These are phyloP conservation scores for Cryptococcus sp. DNA, from an alignment of 1,284 basidiomycete genomes.

Conservation along the genomic window DNA sequence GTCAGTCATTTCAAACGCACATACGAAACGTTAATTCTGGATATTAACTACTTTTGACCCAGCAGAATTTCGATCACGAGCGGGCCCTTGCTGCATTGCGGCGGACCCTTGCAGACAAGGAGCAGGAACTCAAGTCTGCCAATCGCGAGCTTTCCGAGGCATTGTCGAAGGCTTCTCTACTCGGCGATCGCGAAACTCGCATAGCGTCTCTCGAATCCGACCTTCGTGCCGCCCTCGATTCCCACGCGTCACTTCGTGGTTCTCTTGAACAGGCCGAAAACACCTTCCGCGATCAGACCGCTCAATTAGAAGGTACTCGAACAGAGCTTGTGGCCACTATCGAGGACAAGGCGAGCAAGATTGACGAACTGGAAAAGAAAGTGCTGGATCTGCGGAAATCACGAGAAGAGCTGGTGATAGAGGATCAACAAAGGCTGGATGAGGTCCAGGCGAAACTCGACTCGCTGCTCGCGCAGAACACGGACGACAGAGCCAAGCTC, in stretches of 20 bases:
- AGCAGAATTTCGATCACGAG: conserved; percentile 36
- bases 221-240: conserved; percentile 4
- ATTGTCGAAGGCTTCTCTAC: no score
- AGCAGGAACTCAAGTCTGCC: conserved; percentile 27
- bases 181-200: conserved; percentile 7
- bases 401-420: conserved; percentile 38
- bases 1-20: conserved; percentile 4
- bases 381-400: conserved; percentile 42
- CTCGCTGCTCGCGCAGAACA: conserved; percentile 8
- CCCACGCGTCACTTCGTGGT: conserved; percentile 9
- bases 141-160: conserved; percentile 23
- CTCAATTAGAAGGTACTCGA: conserved; percentile 34
- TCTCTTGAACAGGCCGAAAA: conserved; percentile 11
- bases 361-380: conserved; percentile 39
- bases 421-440: conserved; percentile 31
- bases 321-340: conserved; percentile 30
- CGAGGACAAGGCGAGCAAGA: conserved; percentile 29
- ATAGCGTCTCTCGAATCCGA: conserved; percentile 10
- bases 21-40: no score
- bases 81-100: conserved; percentile 32
- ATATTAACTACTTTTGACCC: background rate
- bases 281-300: conserved; percentile 26
- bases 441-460: conserved; percentile 19
- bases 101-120: conserved; percentile 32
- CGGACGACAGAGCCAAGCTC: conserved; percentile 4